Evolutionary conservation across 1,284 basidiomycete genomes (phyloP).

Genomic region (Malassezia globosa): DNA sequence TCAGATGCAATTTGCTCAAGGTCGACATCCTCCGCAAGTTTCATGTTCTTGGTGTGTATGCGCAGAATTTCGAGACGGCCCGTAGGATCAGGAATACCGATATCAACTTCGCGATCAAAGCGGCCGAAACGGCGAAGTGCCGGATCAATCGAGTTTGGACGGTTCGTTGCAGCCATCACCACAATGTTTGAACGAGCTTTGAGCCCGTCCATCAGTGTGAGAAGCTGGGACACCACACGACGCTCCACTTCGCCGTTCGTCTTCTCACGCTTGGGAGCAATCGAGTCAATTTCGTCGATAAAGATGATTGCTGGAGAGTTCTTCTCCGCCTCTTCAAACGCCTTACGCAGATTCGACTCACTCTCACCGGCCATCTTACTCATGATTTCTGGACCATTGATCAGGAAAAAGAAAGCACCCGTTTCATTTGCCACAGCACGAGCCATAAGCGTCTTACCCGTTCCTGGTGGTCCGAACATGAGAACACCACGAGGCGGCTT

Average conservation of each 20-base stretch:
- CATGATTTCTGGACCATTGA: conserved; percentile 99
- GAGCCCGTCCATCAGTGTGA: conserved; percentile 96
- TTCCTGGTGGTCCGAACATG: conserved; percentile 47
- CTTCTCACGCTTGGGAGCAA: conserved; percentile 99
- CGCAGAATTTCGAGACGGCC: conserved; percentile 95
- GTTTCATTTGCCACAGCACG: conserved; percentile 98
- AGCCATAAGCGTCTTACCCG: conserved; percentile 61
- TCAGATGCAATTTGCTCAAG: conserved; percentile 94
- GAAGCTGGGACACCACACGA: conserved; percentile 91
- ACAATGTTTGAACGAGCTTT: conserved; percentile 98
- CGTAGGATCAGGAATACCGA: conserved; percentile 95
- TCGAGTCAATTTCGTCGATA: conserved; percentile 98
- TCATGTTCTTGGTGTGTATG: conserved; percentile 99
- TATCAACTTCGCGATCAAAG: conserved; percentile 98
- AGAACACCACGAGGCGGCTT: conserved; percentile 71
- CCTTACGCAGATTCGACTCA: conserved; percentile 91
- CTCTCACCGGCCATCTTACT: conserved; percentile 98
- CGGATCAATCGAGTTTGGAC: conserved; percentile 97
- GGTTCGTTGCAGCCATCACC: conserved; percentile 97
- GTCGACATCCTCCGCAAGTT: conserved; percentile 92
- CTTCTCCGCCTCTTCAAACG: conserved; percentile 98
- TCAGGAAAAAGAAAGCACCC: conserved; percentile 98
- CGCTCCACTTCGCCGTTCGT: conserved; percentile 99
- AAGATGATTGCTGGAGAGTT: conserved; percentile 99
- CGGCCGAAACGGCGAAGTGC: conserved; percentile 95